Evolutionary conservation across 441 rosid genomes (phyloP), one percentile per base, ranked within the genome.

Genomic region (Kokia cookei): DNA sequence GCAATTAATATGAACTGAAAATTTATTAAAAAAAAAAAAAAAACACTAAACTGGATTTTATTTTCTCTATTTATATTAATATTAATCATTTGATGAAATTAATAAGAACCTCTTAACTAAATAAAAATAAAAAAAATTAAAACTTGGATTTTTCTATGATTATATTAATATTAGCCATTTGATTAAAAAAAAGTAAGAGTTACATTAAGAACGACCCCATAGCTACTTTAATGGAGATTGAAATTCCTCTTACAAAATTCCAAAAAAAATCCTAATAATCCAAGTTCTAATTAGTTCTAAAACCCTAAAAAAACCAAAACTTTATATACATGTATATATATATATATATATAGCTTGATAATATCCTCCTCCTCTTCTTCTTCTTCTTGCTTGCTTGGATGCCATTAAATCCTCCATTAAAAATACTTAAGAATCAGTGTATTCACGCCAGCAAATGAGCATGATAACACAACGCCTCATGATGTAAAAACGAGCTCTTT

Each of bases 381-480:
- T 9, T 62, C 74, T 22, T 73, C 79, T 57, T 77, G 79, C 77
- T 19, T 17, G 24, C 1, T 54, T 19, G 37, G 37, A 79, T 74
- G 81, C 76, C 72, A 19, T 78, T 53, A 71, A 32, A 32, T 32
- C 37, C 37, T 32, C 37, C 37, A 32, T 32, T 32, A 32, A 32
- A 32, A 32, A 32, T 32, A 4, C 37, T 86, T 78, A 92, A 77
- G 97, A 85, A 77, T 94, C 95, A 2, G 85, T 78, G 53, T 86
- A 90, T 51, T 94, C 97, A 59, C 90, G 88, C 99, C 98, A 94
- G 83, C 99, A 93, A 37, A 94, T 85, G 58, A 94, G 93, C 93
- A 94, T 94, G 67, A 84, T 80, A 0, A 94, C 90, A 69, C 99
- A 94, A 12, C 97, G 88, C 80, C 97, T 82, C 90, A 94, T 77